A percentile compares a stretch with the other conserved stretches of the same genome.
phyloP scores from a whole-genome alignment of 495 filamentous ascomycete species.

The Rhypophila decipiens region DNA sequence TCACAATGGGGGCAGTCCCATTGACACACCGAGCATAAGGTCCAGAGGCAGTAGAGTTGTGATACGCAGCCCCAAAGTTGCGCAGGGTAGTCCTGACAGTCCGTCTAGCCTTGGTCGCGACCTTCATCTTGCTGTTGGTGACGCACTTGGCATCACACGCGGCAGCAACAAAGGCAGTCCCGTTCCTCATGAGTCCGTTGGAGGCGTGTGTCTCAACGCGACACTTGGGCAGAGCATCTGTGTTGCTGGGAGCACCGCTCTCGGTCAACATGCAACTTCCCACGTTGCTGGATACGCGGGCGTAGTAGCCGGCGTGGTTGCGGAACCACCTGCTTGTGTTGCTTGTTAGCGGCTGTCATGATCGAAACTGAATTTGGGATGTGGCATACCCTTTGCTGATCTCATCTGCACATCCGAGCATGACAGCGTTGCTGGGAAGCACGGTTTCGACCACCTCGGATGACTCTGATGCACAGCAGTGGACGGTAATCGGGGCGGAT shows the following conservation, averaged over 20 bases:
- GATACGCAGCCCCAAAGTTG: not conserved
- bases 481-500: not conserved
- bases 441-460: not conserved
- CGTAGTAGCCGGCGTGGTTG: not conserved
- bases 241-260: not conserved
- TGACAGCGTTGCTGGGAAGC: not conserved
- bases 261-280: not conserved
- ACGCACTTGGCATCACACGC: not conserved
- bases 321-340: not conserved
- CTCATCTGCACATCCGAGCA: not conserved
- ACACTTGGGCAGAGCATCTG: not conserved
- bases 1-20: too few relatives aligned
- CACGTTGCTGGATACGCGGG: not conserved
- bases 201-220: not conserved
- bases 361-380: too few relatives aligned
- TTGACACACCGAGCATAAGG: not conserved
- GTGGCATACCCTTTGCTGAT: not conserved
- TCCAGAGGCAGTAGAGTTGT: not conserved
- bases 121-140: not conserved
- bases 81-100: not conserved
- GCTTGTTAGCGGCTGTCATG: too few relatives aligned
- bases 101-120: not conserved
- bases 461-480: not conserved
- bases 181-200: not conserved
- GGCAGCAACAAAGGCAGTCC: not conserved